These are phyloP conservation scores for Alliaria petiolata DNA, from an alignment of 345 rosid genomes.

Conservation along the genomic window DNA sequence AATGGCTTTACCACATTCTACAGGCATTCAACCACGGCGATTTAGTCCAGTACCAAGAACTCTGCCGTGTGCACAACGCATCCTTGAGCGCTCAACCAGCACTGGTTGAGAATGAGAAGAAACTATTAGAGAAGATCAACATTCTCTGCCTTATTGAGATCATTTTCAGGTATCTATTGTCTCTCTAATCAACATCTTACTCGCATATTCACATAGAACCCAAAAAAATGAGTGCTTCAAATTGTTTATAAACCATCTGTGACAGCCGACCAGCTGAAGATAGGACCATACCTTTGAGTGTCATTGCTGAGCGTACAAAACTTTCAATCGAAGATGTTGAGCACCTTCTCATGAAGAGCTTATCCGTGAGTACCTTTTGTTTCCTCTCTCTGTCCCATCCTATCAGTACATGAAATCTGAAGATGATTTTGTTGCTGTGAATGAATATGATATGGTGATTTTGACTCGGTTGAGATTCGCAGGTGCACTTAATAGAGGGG, in stretches of 20 bases:
- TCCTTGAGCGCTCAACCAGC: conserved; percentile 90
- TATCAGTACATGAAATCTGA: neutral
- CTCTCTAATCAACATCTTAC: neutral
- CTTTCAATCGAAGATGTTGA: conserved; percentile 85
- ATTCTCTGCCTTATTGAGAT: conserved; percentile 97
- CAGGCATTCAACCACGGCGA: conserved; percentile 90
- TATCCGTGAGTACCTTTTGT: conserved; percentile 61
- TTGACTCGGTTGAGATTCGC: conserved; percentile 13
- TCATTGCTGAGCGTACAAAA: conserved; percentile 84
- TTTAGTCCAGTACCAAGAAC: conserved; percentile 73
- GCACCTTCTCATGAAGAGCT: conserved; percentile 94
- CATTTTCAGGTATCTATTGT: conserved; percentile 67
- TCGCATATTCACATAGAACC: neutral
- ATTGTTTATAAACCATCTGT: neutral
- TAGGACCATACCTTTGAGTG: conserved; percentile 75
- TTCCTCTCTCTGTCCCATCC: neutral
- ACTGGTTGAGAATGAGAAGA: conserved; percentile 83
- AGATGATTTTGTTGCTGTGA: neutral
- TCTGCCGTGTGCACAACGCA: conserved; percentile 77
- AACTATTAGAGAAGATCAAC: conserved; percentile 88
- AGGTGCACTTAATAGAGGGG: conserved; percentile 98
- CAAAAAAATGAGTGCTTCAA: neutral
- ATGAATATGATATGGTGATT: neutral
- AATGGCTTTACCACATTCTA: conserved; percentile 94
- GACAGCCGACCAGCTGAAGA: conserved; percentile 93